phyloP scores from a whole-genome alignment of 2,329 filamentous ascomycete genomes.

The Tolypocladium nubicola region DNA sequence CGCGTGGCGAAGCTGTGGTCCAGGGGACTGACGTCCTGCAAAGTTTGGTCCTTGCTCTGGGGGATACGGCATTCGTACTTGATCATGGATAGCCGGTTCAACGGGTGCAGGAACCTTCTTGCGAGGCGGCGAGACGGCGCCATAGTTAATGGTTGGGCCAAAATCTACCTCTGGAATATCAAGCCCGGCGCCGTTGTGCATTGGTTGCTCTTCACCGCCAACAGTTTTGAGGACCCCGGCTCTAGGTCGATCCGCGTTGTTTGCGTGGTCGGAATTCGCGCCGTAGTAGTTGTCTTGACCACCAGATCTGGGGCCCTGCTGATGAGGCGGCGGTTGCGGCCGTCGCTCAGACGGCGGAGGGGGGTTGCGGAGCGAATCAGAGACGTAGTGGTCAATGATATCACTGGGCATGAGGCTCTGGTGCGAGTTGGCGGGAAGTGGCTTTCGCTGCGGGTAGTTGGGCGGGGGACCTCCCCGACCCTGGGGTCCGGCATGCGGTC shows the following conservation, averaged over 20 bases:
- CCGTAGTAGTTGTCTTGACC: slow-evolving; percentile 42
- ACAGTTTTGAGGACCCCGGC: slow-evolving; percentile 74
- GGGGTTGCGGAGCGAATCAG: slow-evolving; percentile 13
- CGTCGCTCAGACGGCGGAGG: slow-evolving; percentile 5
- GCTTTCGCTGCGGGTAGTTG: slow-evolving; percentile 15
- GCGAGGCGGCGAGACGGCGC: slow-evolving; percentile 19
- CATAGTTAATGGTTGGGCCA: slow-evolving; percentile 68
- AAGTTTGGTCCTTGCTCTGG: slow-evolving; percentile 13
- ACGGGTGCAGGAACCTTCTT: slow-evolving; percentile 14
- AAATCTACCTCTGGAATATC: slow-evolving; percentile 73
- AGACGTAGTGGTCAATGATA: slow-evolving; percentile 28
- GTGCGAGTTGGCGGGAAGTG: slow-evolving; percentile 14
- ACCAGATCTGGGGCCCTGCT: slow-evolving; percentile 11
- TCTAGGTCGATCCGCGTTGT: slow-evolving; percentile 54
- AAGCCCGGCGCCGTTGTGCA: slow-evolving; percentile 20
- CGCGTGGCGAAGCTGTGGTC: slow-evolving; percentile 21
- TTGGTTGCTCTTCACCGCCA: slow-evolving; percentile 36
- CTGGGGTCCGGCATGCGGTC: slow-evolving; percentile 12
- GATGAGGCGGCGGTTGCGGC: slow-evolving; percentile 8
- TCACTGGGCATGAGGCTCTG: slow-evolving; percentile 23
- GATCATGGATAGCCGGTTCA: slow-evolving; percentile 7
- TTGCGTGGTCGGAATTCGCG: slow-evolving; percentile 43
- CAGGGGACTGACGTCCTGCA: slow-evolving; percentile 11
- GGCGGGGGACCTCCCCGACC: slow-evolving; percentile 13
- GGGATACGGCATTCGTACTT: slow-evolving; percentile 19